Base-by-base conservation (phyloP, 2,329 filamentous ascomycete genomes). In the Botryosphaeria dothidea region DNA sequence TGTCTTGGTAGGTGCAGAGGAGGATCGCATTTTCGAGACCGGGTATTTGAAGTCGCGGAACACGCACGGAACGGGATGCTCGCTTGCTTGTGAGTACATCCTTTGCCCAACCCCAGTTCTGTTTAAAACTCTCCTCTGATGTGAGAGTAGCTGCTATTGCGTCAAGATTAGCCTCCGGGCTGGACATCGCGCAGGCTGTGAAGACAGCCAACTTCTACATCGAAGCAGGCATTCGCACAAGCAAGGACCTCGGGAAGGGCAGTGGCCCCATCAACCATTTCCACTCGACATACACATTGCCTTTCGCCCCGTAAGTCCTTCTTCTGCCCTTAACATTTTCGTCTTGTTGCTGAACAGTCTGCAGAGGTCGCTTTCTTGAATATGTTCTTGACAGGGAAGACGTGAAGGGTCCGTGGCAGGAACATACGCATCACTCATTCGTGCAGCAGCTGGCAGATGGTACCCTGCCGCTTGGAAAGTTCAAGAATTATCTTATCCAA, bases 21-120 rank as follows among this genome's bases (percentile, higher is more conserved):
- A 84, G n/a, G 76, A 84, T 0, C 81, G 87, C 1, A 80, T 87
- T 43, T 84, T 97, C 56, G 85, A 93, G 75, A 91, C 87, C 43
- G 82, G 84, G 4, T 97, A 90, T 73, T 83, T 92, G 67, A 79
- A 83, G 9, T 92, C 90, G 8, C 89, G 83, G 66, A 94, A 94
- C 73, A 98, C 94, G 0, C 95, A 99, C 72, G 95, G 95, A 0
- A 98, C 95, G 0, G 95, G 95, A 3, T 99, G 95, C 74, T 96
- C 93, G 9, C 84, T 98, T 66, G 95, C 95, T 45, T 97, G 56
- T 60, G 29, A 46, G 56, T 23, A 34, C 21, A 15, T 2, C 31
- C 82, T 8, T n/a, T 19, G 13, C 4, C 25, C 27, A 11, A n/a
- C 9, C 19, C 19, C 4, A n/a, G 25, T 15, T 7, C 11, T 17